Percentiles rank a stretch among this genome's conserved stretches.
These are phyloP conservation scores for Oryza meridionalis DNA, from an alignment of 176 grass and related monocot genomes.

Conservation along the genomic window DNA sequence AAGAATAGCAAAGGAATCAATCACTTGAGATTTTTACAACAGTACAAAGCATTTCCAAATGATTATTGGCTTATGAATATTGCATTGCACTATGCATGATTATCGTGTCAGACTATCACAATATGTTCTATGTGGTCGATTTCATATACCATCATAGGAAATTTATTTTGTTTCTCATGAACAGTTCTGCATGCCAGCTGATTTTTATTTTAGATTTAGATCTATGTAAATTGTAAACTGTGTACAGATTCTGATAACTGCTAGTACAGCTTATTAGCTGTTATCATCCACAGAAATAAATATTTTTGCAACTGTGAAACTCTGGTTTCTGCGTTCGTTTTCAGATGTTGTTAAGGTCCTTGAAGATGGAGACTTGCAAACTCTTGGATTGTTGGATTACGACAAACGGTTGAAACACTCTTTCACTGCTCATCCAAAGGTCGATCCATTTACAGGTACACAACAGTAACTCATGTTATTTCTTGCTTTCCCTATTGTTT, in stretches of 20 bases:
- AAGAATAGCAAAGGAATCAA: background rate
- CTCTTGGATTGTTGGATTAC: constrained; percentile 95
- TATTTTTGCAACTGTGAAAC: background rate
- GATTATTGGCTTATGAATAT: background rate
- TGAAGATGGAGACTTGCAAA: constrained; percentile 96
- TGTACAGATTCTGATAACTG: constrained; percentile 9
- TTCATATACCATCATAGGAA: background rate
- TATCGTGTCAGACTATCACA: background rate
- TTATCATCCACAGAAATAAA: background rate
- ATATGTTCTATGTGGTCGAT: background rate
- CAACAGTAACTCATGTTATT: constrained; percentile 14
- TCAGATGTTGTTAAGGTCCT: constrained; percentile 92
- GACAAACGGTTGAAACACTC: constrained; percentile 90
- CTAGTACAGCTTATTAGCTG: background rate
- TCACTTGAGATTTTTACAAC: background rate
- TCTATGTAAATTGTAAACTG: background rate
- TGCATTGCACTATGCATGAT: background rate
- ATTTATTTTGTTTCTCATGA: background rate
- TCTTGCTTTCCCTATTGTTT: background rate
- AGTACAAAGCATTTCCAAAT: background rate
- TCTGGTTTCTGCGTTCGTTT: constrained; percentile 30
- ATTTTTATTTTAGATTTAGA: background rate
- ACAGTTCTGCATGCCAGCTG: background rate
- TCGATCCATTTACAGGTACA: constrained; percentile 90
- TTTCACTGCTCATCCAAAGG: constrained; percentile 98